These are phyloP conservation scores for Pythium rishiriense DNA, from an alignment of 352 stramenopile genomes.

Conservation along the genomic window DNA sequence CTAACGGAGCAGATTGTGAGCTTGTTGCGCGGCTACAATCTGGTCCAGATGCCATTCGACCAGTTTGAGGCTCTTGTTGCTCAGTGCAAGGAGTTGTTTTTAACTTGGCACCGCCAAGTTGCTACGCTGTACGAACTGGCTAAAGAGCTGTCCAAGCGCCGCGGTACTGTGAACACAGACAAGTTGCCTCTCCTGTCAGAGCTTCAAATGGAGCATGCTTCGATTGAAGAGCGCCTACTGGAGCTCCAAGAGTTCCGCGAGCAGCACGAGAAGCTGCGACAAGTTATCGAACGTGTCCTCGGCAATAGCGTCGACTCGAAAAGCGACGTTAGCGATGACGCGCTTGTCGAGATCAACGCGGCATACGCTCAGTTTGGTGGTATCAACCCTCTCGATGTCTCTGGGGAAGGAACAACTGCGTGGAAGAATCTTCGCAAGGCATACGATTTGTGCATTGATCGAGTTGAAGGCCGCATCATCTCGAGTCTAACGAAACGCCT, in stretches of 20 bases:
- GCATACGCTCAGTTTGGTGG: conserved; percentile 84
- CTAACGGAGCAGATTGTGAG: conserved; percentile 80
- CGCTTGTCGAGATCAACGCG: conserved; percentile 85
- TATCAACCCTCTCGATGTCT: conserved; percentile 86
- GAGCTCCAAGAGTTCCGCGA: conserved; percentile 91
- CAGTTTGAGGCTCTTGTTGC: conserved; percentile 78
- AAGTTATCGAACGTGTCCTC: conserved; percentile 88
- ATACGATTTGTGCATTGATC: conserved; percentile 92
- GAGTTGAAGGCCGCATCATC: conserved; percentile 92
- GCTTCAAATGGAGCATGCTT: conserved; percentile 83
- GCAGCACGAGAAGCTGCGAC: conserved; percentile 89
- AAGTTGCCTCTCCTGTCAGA: conserved; percentile 79
- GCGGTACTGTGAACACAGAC: conserved; percentile 80
- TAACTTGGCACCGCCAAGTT: conserved; percentile 85
- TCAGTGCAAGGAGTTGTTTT: conserved; percentile 84
- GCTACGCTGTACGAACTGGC: conserved; percentile 83
- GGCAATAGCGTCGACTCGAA: conserved; percentile 48
- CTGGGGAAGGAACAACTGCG: conserved; percentile 68
- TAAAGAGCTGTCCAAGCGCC: conserved; percentile 85
- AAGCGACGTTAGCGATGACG: conserved; percentile 75
- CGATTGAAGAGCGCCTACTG: conserved; percentile 85
- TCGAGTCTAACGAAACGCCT: conserved; percentile 87
- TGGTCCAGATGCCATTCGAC: conserved; percentile 84
- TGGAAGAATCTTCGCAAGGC: conserved; percentile 89
- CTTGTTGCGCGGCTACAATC: conserved; percentile 77